Evolutionary conservation across 1,284 basidiomycete species (phyloP), one percentile per base, ranked within the genome.

Genomic region (Ustilago trichophora): DNA sequence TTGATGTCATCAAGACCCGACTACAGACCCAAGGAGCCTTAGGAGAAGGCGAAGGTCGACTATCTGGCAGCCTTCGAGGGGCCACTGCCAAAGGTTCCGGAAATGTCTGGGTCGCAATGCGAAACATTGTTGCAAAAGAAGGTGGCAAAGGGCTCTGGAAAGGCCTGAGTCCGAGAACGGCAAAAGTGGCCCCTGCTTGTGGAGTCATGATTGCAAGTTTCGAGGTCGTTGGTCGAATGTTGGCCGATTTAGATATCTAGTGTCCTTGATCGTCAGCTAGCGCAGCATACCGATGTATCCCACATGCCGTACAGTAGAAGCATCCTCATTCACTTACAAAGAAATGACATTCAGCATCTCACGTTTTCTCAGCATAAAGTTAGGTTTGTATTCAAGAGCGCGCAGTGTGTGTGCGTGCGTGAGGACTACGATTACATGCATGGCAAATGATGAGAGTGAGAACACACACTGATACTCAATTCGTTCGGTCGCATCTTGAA

Each of bases 121-220:
- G 86, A 40, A 86, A 89, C 50, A 90, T 98, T 34, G 77, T 91
- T 24, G 86, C 85, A 45, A 89, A 86, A 6, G 96, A 98, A 82
- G 95, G 95, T 0, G 65, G 85, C 12, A 81, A 85, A 6, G 91
- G 92, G 2, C 83, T 98, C 32, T 96, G 91, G 81, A 88, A 91
- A 33, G 95, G 95, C 0, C 83, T 93, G 32, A 84, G 89, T 4
- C 95, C 96, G 27, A 87, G 95, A 29, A 88, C 95, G 47, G 92
- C 89, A 25, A 98, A 98, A 83, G 93, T 98, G 67, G 95, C 93
- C 4, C 96, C 96, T n/a, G 94, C 96, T 22, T 98, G 96, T 83
- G 95, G 95, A 25, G 90, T 95, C 66, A 94, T 95, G 93, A 97
- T 98, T 81, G 89, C 90, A 51, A 93, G 90, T 78, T 98, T 91